phyloP scores from a whole-genome alignment of 306 rosid genomes.

The Acacia acuminata region DNA sequence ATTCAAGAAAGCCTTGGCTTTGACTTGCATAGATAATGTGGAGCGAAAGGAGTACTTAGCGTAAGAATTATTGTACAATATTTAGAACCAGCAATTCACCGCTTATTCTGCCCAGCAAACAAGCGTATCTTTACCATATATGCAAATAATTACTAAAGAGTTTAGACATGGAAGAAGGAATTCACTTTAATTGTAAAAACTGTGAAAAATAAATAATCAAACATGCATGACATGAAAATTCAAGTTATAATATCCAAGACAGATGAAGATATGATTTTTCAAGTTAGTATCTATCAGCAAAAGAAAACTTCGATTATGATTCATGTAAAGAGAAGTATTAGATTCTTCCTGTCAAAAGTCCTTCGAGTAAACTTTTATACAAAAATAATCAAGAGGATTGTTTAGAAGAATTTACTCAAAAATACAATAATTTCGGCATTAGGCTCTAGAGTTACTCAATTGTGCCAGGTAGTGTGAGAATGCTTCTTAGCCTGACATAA shows the following conservation, averaged over 20 bases:
- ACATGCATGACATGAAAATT: neutral
- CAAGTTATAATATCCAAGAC: neutral
- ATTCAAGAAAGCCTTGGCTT: constrained; percentile 6
- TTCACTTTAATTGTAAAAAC: neutral
- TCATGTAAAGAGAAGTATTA: neutral
- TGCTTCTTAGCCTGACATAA: neutral
- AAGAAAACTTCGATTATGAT: neutral
- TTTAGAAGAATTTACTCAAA: neutral
- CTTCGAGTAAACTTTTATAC: neutral
- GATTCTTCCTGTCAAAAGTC: neutral
- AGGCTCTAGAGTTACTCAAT: neutral
- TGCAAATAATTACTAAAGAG: neutral
- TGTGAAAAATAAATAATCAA: neutral
- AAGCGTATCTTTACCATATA: neutral
- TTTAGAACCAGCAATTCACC: neutral
- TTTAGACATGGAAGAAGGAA: neutral
- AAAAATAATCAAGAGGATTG: neutral
- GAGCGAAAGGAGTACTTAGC: neutral
- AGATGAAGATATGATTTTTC: neutral
- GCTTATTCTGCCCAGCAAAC: neutral
- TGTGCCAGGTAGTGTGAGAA: neutral
- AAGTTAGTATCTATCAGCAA: neutral
- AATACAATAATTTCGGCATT: too few species aligned
- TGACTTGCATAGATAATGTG: neutral
- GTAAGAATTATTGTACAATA: neutral